Percentiles rank a stretch among this genome's conserved stretches.
phyloP scores from a whole-genome alignment of 306 rosid species.

The Parietaria judaica region DNA sequence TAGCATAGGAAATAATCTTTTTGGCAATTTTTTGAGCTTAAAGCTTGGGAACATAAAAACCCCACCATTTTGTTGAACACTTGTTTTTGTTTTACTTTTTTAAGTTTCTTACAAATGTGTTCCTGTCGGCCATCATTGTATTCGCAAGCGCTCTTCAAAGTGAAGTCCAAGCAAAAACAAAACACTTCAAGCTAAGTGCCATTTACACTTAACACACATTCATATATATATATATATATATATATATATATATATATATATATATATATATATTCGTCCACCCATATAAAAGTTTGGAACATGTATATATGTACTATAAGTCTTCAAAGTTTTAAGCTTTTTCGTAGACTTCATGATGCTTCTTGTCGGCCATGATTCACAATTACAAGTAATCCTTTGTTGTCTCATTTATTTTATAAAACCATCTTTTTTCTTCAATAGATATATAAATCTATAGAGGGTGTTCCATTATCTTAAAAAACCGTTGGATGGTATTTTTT shows the following conservation, averaged over 20 bases:
- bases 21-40: slow-evolving; percentile 28
- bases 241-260: not conserved
- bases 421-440: too few species aligned
- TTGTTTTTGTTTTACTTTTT: slow-evolving; percentile 20
- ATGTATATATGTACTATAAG: slow-evolving; percentile 50
- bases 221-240: slow-evolving; percentile 28
- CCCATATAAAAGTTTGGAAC: slow-evolving; percentile 66
- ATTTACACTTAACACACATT: not conserved
- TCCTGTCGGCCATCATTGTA: slow-evolving; percentile 74
- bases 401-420: slow-evolving; percentile 1
- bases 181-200: not conserved
- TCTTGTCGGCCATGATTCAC: slow-evolving; percentile 83
- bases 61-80: slow-evolving; percentile 45
- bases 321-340: slow-evolving; percentile 44
- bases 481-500: too few species aligned
- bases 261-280: slow-evolving; percentile 41
- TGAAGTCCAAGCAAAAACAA: slow-evolving; percentile 6
- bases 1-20: slow-evolving; percentile 22
- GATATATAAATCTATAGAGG: too few species aligned
- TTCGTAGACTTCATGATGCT: slow-evolving; percentile 47
- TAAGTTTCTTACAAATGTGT: slow-evolving; percentile 65
- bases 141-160: slow-evolving; percentile 34
- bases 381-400: slow-evolving; percentile 28
- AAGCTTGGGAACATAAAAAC: slow-evolving; percentile 42
- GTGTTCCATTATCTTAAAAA: too few species aligned